Evolutionary conservation across 2,329 filamentous ascomycete genomes (phyloP), one percentile per base, ranked within the genome.

Genomic region (Zymoseptoria crescenta): DNA sequence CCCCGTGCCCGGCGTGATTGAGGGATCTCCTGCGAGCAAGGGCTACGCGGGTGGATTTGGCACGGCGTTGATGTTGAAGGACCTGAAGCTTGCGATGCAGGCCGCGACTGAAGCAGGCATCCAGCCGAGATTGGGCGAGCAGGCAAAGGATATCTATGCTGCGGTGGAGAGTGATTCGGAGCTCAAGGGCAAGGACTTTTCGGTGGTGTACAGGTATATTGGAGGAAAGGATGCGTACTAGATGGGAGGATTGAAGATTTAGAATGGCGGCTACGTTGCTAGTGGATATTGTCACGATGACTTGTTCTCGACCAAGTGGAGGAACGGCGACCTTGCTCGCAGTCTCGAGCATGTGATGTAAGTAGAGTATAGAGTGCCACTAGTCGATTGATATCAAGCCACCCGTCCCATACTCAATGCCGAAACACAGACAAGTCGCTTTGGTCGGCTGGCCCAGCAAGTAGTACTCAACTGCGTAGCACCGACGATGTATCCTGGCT

Each of bases 1-100:
- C 72, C 94, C 94, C 0, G 91, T 97, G 2, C 86, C 86, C 9
- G 92, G 91, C 13, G 91, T 96, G 0, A 81, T 93, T 21, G 85
- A 87, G 61, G 83, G 81, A 0, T 83, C 90, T 1, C 91, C 93
- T 0, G 88, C 91, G 0, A 83, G 81, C 57, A 80, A 87, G 58
- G 91, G 88, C 56, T 99, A 81, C 59, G 75, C 77, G 21, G 78
- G 78, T 20, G 79, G 79, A 0, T 81, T 81, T 62, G 78, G 79
- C 3, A 74, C 79, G n/a, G 70, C 72, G 55, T 67, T 81, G n/a
- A 78, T 78, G 66, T 74, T 76, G 62, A 81, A 81, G 62, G 79
- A 80, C 64, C 61, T 81, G 56, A 78, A 75, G 63, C 68, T 81
- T 21, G 79, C 79, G 3, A 68, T 80, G 58, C 74, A 77, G 63